Evolutionary conservation across 1,139 yeast genomes (phyloP).

Genomic region (Saccharomyces hybrid): DNA sequence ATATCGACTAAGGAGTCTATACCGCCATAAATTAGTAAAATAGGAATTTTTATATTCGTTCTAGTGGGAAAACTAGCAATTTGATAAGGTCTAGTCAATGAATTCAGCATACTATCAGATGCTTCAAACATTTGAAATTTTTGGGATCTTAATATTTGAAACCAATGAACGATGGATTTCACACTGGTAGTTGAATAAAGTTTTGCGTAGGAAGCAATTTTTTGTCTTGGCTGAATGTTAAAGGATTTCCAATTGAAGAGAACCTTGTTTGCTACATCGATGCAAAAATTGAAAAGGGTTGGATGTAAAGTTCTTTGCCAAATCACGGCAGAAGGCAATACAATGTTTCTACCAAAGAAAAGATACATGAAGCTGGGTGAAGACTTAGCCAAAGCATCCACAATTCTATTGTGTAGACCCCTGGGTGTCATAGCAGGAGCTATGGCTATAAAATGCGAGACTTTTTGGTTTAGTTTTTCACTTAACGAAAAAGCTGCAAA

Average conservation of each 20-base stretch:
- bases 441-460: constrained; percentile 66
- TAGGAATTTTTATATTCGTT: constrained; percentile 59
- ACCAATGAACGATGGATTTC: constrained; percentile 93
- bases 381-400: constrained; percentile 69
- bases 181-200: constrained; percentile 86
- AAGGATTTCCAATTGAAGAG: constrained; percentile 74
- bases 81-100: constrained; percentile 40
- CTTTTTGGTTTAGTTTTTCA: constrained; percentile 57
- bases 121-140: constrained; percentile 88
- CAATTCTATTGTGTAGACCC: constrained; percentile 66
- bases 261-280: constrained; percentile 58
- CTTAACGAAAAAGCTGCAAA: constrained; percentile 47
- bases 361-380: constrained; percentile 69
- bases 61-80: constrained; percentile 44
- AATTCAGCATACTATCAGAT: constrained; percentile 31
- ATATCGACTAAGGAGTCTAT: constrained; percentile 80
- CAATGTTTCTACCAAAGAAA: constrained; percentile 64
- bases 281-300: constrained; percentile 63
- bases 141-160: constrained; percentile 73
- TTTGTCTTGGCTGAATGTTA: constrained; percentile 66
- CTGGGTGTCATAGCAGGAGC: constrained; percentile 95
- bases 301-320: constrained; percentile 85
- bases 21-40: constrained; percentile 71
- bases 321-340: constrained; percentile 68
- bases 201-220: constrained; percentile 70